Evolutionary conservation across 768 basidiomycete species (phyloP).

Genomic region (Mycena latifolia): DNA sequence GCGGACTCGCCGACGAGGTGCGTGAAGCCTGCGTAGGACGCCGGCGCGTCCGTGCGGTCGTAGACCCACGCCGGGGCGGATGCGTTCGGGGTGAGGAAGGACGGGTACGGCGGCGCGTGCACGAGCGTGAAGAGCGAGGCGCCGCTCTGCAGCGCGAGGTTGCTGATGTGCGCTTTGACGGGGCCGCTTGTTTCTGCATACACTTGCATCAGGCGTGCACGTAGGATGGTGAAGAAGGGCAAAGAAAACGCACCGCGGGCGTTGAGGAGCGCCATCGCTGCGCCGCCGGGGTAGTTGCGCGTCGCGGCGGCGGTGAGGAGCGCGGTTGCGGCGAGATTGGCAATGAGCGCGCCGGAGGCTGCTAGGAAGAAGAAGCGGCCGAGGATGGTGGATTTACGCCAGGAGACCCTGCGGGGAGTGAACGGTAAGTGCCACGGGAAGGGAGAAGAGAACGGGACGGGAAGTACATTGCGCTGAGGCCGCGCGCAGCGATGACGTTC

Average conservation of each 20-base stretch:
- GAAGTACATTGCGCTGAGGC: constrained; percentile 75
- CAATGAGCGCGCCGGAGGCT: constrained; percentile 59
- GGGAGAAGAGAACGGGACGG: background rate
- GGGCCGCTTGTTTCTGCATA: constrained; percentile 36
- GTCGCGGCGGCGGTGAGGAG: constrained; percentile 71
- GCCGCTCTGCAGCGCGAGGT: constrained; percentile 91
- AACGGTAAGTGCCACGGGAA: background rate
- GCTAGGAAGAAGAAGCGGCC: constrained; percentile 60
- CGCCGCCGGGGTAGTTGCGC: constrained; percentile 91
- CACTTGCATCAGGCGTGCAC: too few relatives aligned
- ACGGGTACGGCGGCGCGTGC: constrained; percentile 66
- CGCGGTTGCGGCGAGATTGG: constrained; percentile 67
- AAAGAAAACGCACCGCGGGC: constrained; percentile 30
- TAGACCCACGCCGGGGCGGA: constrained; percentile 67
- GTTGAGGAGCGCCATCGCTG: constrained; percentile 76
- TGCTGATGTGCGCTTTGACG: constrained; percentile 84
- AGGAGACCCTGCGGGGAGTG: constrained; percentile 53
- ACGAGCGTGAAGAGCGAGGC: constrained; percentile 89
- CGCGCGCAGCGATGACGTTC: constrained; percentile 84
- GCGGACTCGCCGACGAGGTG: constrained; percentile 72
- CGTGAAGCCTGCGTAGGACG: constrained; percentile 57
- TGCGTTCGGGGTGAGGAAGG: constrained; percentile 28
- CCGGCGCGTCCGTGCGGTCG: constrained; percentile 83
- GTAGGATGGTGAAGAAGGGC: too few relatives aligned
- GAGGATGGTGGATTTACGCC: constrained; percentile 61